A percentile compares a stretch with the other conserved stretches of the same genome.
Evolutionary conservation across 2,329 filamentous ascomycete genomes (phyloP).

Genomic region (Trichoderma atroviride): DNA sequence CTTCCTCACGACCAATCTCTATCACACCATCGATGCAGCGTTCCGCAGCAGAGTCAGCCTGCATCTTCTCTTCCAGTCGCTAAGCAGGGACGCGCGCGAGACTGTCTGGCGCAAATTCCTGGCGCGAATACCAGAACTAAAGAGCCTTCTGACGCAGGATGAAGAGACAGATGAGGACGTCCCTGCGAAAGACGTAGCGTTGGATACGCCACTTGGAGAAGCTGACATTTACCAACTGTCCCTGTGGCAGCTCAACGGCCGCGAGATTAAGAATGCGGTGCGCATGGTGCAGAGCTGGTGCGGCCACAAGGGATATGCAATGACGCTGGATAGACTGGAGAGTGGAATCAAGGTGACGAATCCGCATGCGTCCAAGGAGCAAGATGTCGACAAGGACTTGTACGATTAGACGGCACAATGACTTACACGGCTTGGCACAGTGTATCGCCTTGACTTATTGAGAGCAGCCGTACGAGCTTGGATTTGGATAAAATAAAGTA

Average conservation of each 20-base stretch:
- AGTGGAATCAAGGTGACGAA: conserved; percentile 50
- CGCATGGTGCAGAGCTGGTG: conserved; percentile 52
- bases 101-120: conserved; percentile 53
- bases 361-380: conserved; percentile 45
- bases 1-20: conserved; percentile 50
- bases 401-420: conserved; percentile 32
- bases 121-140: conserved; percentile 36
- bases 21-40: conserved; percentile 47
- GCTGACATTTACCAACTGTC: conserved; percentile 45
- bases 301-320: conserved; percentile 46
- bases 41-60: conserved; percentile 52
- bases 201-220: conserved; percentile 33
- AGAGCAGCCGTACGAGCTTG: not conserved
- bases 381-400: conserved; percentile 34
- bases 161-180: conserved; percentile 20
- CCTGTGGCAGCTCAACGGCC: conserved; percentile 48
- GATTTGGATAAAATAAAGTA: not conserved
- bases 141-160: not conserved
- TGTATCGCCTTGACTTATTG: not conserved
- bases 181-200: not conserved
- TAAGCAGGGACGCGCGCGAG: conserved; percentile 43
- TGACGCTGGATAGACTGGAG: conserved; percentile 48
- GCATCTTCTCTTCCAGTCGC: conserved; percentile 49
- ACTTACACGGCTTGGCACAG: not conserved
- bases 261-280: conserved; percentile 52